Conservation (phyloP, 768 basidiomycete species). For the Epithele typhae region DNA sequence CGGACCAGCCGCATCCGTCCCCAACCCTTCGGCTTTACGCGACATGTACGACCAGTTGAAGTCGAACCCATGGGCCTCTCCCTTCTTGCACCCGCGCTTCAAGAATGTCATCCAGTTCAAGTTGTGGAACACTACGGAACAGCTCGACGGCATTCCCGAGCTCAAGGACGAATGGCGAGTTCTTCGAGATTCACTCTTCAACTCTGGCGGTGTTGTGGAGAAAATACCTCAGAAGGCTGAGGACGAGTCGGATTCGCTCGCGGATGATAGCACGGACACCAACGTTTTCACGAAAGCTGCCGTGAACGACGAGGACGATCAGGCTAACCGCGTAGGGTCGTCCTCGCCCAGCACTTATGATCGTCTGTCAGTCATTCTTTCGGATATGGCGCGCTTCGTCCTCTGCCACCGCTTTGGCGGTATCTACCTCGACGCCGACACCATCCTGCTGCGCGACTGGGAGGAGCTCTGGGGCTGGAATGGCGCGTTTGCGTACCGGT, state of each 20-base stretch:
- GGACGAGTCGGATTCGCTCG: constrained; percentile 21
- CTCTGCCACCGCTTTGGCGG: constrained; percentile 97
- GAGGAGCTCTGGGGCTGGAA: constrained; percentile 97
- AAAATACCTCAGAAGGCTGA: constrained; percentile 48
- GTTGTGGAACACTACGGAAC: constrained; percentile 98
- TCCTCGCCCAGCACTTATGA: constrained; percentile 87
- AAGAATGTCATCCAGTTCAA: constrained; percentile 91
- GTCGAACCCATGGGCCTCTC: constrained; percentile 89
- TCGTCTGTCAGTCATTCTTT: constrained; percentile 86
- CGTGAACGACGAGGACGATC: constrained; percentile 36
- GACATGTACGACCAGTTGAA: constrained; percentile 85
- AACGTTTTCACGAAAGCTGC: constrained; percentile 2
- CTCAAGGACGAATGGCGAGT: constrained; percentile 87
- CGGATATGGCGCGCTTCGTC: constrained; percentile 96
- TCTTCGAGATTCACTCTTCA: constrained; percentile 75
- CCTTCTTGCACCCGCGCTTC: constrained; percentile 91
- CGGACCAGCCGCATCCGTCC: constrained; percentile 88
- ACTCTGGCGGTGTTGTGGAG: constrained; percentile 77
- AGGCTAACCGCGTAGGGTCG: constrained; percentile 83
- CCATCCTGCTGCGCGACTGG: constrained; percentile 95
- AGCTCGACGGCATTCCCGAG: constrained; percentile 88
- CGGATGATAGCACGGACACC: constrained; percentile 10
- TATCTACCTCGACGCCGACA: constrained; percentile 96
- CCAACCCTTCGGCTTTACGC: constrained; percentile 72
- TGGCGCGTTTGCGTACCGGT: constrained; percentile 95